These are phyloP conservation scores for Phytophthora citrophthora DNA, from an alignment of 352 stramenopile genomes.

Conservation along the genomic window DNA sequence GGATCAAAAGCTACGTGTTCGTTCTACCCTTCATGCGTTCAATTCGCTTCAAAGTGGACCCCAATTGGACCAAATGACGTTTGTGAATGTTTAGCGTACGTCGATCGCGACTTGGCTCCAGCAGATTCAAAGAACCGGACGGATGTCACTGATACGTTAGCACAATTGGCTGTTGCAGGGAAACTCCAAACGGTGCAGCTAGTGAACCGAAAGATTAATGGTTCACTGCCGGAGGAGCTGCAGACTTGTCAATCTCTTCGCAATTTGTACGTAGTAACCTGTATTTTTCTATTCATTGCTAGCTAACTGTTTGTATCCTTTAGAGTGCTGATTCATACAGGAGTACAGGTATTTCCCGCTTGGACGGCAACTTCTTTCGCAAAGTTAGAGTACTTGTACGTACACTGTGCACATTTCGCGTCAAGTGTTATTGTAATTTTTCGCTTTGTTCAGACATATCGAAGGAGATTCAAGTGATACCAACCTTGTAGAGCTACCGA, in stretches of 20 bases:
- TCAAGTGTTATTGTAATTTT: constrained; percentile 1
- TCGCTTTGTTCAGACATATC: constrained; percentile 26
- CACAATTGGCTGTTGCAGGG: constrained; percentile 21
- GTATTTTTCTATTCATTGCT: too few relatives aligned
- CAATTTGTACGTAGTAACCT: constrained; percentile 32
- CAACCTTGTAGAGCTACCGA: constrained; percentile 27
- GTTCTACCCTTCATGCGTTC: constrained; percentile 16
- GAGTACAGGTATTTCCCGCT: constrained; percentile 26
- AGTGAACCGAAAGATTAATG: constrained; percentile 37
- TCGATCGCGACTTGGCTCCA: constrained; percentile 38
- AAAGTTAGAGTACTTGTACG: constrained; percentile 48
- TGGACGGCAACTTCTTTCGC: constrained; percentile 33
- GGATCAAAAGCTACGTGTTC: constrained; percentile 11
- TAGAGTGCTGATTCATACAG: constrained; percentile 42
- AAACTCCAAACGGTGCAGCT: constrained; percentile 37
- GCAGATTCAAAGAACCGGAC: constrained; percentile 8
- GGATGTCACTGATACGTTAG: constrained; percentile 25
- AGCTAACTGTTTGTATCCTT: not conserved
- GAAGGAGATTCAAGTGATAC: constrained; percentile 27
- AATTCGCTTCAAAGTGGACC: constrained; percentile 15
- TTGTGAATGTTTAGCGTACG: constrained; percentile 34
- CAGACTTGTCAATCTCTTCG: constrained; percentile 24
- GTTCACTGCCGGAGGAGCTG: constrained; percentile 32
- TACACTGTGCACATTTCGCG: not conserved
- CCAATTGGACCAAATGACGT: not conserved